phyloP scores from a whole-genome alignment of 768 basidiomycete genomes.

The Russula olivacea region DNA sequence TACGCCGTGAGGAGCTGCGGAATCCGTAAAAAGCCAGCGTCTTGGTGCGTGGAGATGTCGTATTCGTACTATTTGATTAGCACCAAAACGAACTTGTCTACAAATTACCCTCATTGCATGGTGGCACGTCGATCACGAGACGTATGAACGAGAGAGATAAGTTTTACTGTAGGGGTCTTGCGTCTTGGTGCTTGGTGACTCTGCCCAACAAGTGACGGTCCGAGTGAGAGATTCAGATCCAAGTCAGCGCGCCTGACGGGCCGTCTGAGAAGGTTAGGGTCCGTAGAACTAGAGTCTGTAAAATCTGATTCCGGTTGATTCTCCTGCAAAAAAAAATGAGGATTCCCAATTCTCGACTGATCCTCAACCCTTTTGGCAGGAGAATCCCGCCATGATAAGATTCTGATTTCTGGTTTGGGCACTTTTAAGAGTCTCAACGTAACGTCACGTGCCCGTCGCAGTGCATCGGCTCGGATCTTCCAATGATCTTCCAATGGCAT shows the following conservation, averaged over 20 bases:
- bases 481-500: too few species aligned
- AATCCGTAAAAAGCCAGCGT: not conserved
- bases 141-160: not conserved
- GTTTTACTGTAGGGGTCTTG: not conserved
- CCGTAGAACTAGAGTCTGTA: not conserved
- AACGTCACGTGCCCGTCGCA: too few species aligned
- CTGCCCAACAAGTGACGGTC: too few species aligned
- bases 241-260: not conserved
- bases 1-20: not conserved
- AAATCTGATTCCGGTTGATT: not conserved
- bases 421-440: too few species aligned
- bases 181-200: too few species aligned
- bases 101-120: not conserved
- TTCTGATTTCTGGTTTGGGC: not conserved
- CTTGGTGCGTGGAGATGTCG: not conserved
- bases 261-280: not conserved
- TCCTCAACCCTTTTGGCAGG: not conserved
- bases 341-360: not conserved
- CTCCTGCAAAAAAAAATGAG: not conserved
- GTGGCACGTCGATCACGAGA: not conserved
- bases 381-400: not conserved
- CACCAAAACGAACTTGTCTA: not conserved
- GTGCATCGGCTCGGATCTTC: too few species aligned
- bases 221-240: not conserved
- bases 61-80: not conserved